Evolutionary conservation across 2,329 filamentous ascomycete genomes (phyloP).

Genomic region (Fusarium circinatum): DNA sequence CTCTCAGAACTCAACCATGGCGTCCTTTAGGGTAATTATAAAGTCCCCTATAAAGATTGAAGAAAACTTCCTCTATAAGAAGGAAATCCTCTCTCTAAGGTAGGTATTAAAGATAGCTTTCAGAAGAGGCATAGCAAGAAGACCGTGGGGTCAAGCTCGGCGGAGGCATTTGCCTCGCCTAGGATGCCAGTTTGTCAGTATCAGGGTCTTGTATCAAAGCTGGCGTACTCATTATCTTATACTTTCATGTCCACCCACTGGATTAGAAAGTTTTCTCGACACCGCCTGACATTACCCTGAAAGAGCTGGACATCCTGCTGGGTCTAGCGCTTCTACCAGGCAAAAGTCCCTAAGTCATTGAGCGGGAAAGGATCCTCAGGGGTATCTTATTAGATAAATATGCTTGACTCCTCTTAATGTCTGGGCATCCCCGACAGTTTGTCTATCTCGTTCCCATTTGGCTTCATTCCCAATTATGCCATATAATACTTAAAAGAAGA

Average conservation of each 20-base stretch:
- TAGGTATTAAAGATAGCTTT: too few species aligned
- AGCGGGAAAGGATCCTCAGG: background rate
- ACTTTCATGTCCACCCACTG: background rate
- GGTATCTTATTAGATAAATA: background rate
- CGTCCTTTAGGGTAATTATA: background rate
- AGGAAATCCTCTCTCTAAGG: too few species aligned
- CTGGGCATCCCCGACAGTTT: background rate
- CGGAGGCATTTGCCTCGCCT: background rate
- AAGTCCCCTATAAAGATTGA: too few species aligned
- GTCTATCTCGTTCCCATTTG: background rate
- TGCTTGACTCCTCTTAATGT: background rate
- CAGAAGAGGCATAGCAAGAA: background rate
- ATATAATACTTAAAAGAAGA: background rate
- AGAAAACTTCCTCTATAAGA: too few species aligned
- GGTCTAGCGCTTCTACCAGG: background rate
- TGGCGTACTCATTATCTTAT: background rate
- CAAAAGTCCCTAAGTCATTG: background rate
- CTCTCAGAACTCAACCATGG: background rate
- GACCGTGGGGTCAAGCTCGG: background rate
- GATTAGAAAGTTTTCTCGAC: background rate
- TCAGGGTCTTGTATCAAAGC: background rate
- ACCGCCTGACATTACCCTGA: background rate
- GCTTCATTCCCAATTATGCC: background rate
- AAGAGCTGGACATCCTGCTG: background rate
- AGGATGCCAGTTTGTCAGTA: background rate